Base-by-base conservation (phyloP, 495 filamentous ascomycete species). In the Aspergillus taichungensis region DNA sequence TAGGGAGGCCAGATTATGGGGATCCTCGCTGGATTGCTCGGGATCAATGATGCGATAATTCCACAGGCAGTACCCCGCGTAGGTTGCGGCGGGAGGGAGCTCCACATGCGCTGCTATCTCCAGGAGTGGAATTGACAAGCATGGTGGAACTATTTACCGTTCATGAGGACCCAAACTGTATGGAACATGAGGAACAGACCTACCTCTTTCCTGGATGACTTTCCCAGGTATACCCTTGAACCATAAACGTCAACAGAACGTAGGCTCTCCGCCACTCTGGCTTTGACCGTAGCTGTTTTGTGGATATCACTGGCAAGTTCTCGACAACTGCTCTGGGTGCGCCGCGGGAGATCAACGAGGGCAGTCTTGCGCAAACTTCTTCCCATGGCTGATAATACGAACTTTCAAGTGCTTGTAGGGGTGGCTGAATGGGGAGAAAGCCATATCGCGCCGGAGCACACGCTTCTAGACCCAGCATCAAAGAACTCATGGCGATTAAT, bases 51-150 rank as follows among this genome's bases (percentile, higher is more conserved):
- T 9, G 11, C 11, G 27, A 34, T 29, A 48, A 61, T 94, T 94
- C 88, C 88, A 94, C n/a, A 94, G 71, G 45, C 79, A 81, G 5
- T 88, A 72, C 13, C 78, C 83, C 11, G 87, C 82, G 54, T 90
- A 94, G 34, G 88, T 92, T 39, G 86, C 88, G 40, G 89, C 85
- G 10, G 87, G 81, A n/a, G n/a, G n/a, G n/a, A n/a, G n/a, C n/a
- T n/a, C 84, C 27, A 94, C 76, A 47, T 81, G 73, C 24, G 70
- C 59, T 37, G 83, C 88, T 8, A 87, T 71, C 48, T 77, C 56
- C 13, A 87, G 71, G 57, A 88, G 75, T 4, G 88, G 88, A 35
- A 85, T 74, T n/a, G 87, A 80, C 52, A 94, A 77, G 44, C 80
- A 60, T 14, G 82, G 75, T 39, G 88, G 88, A 43, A 94, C 72